Base-by-base conservation (phyloP, 352 stramenopile species). In the Phytophthora litchii region DNA sequence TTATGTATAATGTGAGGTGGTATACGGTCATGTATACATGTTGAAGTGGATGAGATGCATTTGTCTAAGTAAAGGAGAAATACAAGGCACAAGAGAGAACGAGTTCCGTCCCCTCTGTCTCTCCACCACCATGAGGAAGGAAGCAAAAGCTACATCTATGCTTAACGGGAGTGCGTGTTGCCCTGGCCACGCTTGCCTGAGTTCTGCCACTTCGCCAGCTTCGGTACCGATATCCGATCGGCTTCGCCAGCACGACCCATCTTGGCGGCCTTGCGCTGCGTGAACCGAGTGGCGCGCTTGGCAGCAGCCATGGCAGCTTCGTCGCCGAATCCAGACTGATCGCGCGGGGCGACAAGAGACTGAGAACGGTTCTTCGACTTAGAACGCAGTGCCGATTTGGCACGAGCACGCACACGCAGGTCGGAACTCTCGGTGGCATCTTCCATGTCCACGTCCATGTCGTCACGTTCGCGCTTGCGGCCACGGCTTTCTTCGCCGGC, bases 121-220 rank as follows among this genome's bases (percentile, higher is more conserved):
- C 57, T 63, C 45, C 58, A 64, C 36, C 51, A 57, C 50, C 29
- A 57, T 17, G 45, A 60, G 19, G 41, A 54, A 52, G 45, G 25
- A 50, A 62, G 32, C 37, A 43, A 42, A 52, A 67, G 16, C 45
- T 54, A 54, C 19, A 40, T 56, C 51, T 45, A 64, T 36, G 52
- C 63, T 76, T 94, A 96, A 89, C 88, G 85, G 55, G 80, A 93
- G 43, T 78, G 51, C 57, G 79, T 89, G 40, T 57, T 84, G 72
- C 88, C 88, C 51, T 83, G 80, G 67, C 81, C 79, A 70, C 84
- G 83, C 78, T 96, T 96, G 81, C 88, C 88, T 58, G 85, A 86
- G 72, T 93, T 94, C 64, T 92, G 84, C 86, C 86, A 95, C 72
- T 94, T 94, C 67, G 85, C 83, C 21, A 96, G 73, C 74, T 96